phyloP scores from a whole-genome alignment of 176 grass and related monocot species.

The Ananas comosus region DNA sequence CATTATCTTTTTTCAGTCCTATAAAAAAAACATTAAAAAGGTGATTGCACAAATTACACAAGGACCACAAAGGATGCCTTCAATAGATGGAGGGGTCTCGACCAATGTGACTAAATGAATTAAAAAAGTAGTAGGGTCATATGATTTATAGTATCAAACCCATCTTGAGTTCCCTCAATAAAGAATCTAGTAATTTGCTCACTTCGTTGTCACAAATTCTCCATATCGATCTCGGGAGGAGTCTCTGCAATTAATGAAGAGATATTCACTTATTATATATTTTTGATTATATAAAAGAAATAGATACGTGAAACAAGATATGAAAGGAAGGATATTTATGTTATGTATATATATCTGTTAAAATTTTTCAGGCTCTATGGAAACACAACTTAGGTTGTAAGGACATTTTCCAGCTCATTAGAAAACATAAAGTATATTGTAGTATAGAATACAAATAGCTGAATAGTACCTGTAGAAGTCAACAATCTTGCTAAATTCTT shows the following conservation, averaged over 20 bases:
- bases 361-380: too few species aligned
- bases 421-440: too few species aligned
- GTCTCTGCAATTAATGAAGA: background rate
- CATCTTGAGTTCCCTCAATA: background rate
- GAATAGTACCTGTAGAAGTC: constrained; percentile 32
- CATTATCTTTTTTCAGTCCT: too few species aligned
- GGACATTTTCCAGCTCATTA: too few species aligned
- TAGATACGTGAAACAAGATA: background rate
- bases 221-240: background rate
- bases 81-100: too few species aligned
- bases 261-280: background rate
- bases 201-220: background rate
- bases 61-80: too few species aligned
- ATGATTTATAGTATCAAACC: background rate
- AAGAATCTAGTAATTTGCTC: background rate
- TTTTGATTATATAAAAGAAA: background rate
- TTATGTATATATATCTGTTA: too few species aligned
- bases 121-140: too few species aligned
- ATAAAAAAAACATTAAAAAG: too few species aligned
- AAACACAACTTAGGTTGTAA: too few species aligned
- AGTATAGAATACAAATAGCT: background rate
- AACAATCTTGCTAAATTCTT: constrained; percentile 78
- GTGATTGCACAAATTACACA: too few species aligned
- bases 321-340: background rate
- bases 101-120: too few species aligned